Percentiles rank a stretch among this genome's conserved stretches.
Evolutionary conservation across 2,329 filamentous ascomycete species (phyloP).

Genomic region (Geosmithia morbida): DNA sequence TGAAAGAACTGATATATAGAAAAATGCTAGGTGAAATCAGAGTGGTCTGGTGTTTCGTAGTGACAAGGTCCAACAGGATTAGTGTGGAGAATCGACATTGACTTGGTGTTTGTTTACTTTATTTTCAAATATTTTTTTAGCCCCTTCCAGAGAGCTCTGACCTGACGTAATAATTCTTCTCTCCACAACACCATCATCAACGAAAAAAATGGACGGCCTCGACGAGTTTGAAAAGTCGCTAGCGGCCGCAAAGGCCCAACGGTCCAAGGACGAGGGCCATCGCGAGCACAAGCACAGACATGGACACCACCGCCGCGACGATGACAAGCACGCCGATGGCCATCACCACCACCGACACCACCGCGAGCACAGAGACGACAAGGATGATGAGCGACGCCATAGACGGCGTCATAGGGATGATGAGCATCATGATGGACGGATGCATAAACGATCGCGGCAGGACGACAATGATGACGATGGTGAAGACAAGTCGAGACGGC

Average conservation of each 20-base stretch:
- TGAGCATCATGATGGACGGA: background rate
- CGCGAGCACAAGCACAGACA: constrained; percentile 27
- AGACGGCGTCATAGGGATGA: constrained; percentile 11
- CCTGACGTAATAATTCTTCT: background rate
- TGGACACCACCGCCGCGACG: constrained; percentile 30
- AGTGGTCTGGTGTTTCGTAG: too few relatives aligned
- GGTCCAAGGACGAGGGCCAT: constrained; percentile 31
- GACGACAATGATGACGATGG: constrained; percentile 24
- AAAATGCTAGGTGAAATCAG: too few relatives aligned
- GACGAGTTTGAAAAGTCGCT: constrained; percentile 68
- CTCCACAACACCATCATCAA: background rate
- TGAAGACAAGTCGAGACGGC: constrained; percentile 38
- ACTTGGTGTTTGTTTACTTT: background rate
- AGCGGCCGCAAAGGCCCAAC: constrained; percentile 45
- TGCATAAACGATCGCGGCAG: constrained; percentile 4
- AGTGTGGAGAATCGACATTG: too few relatives aligned
- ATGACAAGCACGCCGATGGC: constrained; percentile 16
- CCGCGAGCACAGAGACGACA: constrained; percentile 12
- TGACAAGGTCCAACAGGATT: too few relatives aligned
- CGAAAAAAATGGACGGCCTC: constrained; percentile 31
- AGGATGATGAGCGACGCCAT: constrained; percentile 15
- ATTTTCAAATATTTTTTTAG: too few relatives aligned
- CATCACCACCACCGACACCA: constrained; percentile 3
- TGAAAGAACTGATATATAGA: too few relatives aligned
- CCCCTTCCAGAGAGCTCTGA: background rate